Base-by-base conservation (phyloP, 2,329 filamentous ascomycete species). In the Cadophora sp. region DNA sequence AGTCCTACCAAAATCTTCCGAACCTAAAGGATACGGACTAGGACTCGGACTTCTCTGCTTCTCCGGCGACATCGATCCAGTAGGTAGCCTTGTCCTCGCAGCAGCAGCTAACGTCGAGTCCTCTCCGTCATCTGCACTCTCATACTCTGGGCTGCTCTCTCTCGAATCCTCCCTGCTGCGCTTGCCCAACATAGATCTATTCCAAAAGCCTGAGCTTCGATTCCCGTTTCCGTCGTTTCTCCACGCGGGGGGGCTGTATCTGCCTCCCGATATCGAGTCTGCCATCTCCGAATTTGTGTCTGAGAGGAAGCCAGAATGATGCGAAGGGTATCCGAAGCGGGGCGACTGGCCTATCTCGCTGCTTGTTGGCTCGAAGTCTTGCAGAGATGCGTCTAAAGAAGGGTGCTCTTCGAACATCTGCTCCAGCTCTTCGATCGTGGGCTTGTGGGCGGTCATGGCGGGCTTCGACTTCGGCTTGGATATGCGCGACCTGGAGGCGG, bases 241-340 rank as follows among this genome's bases (percentile, higher is more conserved):
- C 83, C 88, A 89, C 14, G 87, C 87, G 1, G 89, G 89, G 48
- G 89, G 89, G 62, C 87, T 89, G 87, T 87, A 91, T 39, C 86
- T 86, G 59, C 84, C 83, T 63, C 76, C 77, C 30, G 79, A 79
- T 41, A 81, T 79, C 62, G 81, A 82, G 67, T 85, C 82, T 62
- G 79, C 74, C 64, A 72, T 76, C 72, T 76, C 77, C 45, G 76
- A 75, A 33, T 79, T 80, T 45, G 77, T 78, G 48, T 79, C 77
- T 51, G 82, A 89, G 72, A 86, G 84, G 80, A 90, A 90, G 74
- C 85, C 87, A 47, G 87, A 90, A 77, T 89, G 87, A 71, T 87
- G 85, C 59, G 85, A 87, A 18, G 85, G 84, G 65, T 78, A 77
- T 24, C 83, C 82, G 67, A 86, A 85, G 62, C 83, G 76, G 20